A percentile compares a stretch with the other conserved stretches of the same genome.
These are phyloP conservation scores for Plasmodium falciparum DNA, from an alignment of 169 alveolate genomes.

Conservation along the genomic window DNA sequence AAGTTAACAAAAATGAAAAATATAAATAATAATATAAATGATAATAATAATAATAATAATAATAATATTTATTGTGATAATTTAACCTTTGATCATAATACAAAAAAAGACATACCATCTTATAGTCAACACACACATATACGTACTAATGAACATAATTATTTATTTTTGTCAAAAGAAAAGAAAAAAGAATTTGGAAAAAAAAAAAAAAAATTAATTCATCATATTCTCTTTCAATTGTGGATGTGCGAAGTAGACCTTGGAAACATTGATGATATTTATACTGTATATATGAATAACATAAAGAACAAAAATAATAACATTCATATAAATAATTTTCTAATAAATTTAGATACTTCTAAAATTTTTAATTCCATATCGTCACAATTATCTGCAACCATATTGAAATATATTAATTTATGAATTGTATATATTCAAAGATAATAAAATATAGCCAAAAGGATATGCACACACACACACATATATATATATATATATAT, in stretches of 20 bases:
- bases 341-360: conserved; percentile 10
- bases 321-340: neutral
- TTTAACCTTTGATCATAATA: neutral
- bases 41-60: neutral
- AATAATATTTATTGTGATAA: neutral
- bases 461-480: too few species aligned
- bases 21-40: neutral
- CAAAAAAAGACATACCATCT: neutral
- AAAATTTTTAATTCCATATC: conserved; percentile 26
- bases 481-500: too few species aligned
- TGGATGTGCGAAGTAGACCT: conserved; percentile 67
- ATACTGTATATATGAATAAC: conserved; percentile 17
- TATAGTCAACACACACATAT: neutral
- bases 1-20: neutral
- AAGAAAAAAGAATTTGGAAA: neutral
- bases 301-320: neutral
- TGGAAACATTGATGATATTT: conserved; percentile 57
- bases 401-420: conserved; percentile 11
- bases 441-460: too few species aligned
- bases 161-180: neutral
- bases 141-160: neutral
- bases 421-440: neutral
- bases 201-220: conserved; percentile 11
- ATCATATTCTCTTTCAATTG: conserved; percentile 33
- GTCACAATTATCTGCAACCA: conserved; percentile 14